Evolutionary conservation across 257 asterid genomes (phyloP).

Genomic region (Forsythia suspensa): DNA sequence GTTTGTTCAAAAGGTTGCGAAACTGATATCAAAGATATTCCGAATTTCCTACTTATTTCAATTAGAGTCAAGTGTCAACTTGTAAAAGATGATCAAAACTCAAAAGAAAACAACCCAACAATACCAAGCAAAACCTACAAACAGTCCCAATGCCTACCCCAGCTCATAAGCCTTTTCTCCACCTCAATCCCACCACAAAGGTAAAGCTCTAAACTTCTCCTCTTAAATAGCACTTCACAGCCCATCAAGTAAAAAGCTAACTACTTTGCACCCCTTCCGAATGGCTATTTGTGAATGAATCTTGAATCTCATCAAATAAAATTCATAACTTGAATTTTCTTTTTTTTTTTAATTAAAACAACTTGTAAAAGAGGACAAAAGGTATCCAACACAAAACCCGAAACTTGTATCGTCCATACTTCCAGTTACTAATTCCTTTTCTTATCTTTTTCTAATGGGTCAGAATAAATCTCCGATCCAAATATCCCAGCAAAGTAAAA

Average conservation of each 20-base stretch:
- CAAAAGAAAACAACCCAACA: neutral
- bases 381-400: neutral
- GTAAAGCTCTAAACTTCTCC: neutral
- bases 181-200: neutral
- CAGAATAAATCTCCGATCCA: conserved; percentile 13
- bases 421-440: neutral
- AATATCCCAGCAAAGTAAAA: neutral
- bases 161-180: neutral
- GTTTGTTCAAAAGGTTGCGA: neutral
- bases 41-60: neutral
- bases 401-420: neutral
- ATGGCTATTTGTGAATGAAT: neutral
- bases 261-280: neutral
- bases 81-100: neutral
- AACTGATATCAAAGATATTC: neutral
- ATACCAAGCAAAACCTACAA: neutral
- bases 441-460: neutral
- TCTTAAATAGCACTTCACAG: neutral
- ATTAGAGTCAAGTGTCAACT: neutral
- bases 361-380: neutral
- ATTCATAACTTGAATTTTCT: neutral
- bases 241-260: neutral
- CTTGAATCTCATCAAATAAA: too few relatives aligned
- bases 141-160: neutral
- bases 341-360: too few relatives aligned